These are phyloP conservation scores for Eragrostis tef DNA, from an alignment of 202 grass and related monocot species.

Conservation along the genomic window DNA sequence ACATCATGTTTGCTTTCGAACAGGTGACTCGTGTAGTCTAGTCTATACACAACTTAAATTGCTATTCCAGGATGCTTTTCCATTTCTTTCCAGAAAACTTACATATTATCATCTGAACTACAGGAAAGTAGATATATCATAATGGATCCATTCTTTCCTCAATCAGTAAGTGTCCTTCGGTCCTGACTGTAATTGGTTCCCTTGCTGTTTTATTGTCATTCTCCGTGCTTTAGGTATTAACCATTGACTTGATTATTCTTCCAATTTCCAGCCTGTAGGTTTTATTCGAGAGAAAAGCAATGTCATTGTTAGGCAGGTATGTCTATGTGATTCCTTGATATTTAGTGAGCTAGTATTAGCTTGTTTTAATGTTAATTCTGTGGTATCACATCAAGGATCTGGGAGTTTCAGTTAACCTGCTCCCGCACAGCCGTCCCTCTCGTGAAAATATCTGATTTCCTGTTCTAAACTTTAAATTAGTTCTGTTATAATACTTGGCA, in stretches of 20 bases:
- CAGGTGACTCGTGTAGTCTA: slow-evolving; percentile 60
- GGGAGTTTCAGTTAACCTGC: neutral
- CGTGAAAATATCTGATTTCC: neutral
- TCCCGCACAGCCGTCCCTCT: neutral
- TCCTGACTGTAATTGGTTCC: slow-evolving; percentile 29
- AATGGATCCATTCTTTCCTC: slow-evolving; percentile 71
- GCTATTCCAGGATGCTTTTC: slow-evolving; percentile 16
- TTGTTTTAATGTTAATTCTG: neutral
- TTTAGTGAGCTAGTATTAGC: slow-evolving; percentile 22
- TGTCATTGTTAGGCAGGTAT: slow-evolving; percentile 90
- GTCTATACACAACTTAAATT: neutral
- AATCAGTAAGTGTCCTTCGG: slow-evolving; percentile 62
- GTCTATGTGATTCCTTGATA: slow-evolving; percentile 23
- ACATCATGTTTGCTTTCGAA: slow-evolving; percentile 84
- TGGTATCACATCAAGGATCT: slow-evolving; percentile 10
- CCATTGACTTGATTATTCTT: slow-evolving; percentile 46
- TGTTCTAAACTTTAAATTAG: neutral
- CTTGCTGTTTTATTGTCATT: neutral
- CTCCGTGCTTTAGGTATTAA: slow-evolving; percentile 31
- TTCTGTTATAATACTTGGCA: neutral
- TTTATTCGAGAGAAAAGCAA: slow-evolving; percentile 94
- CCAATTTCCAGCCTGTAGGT: slow-evolving; percentile 68
- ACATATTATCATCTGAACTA: slow-evolving; percentile 43
- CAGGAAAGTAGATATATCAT: slow-evolving; percentile 94
- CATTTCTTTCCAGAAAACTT: slow-evolving; percentile 14